phyloP scores from a whole-genome alignment of 192 early-diverging fungal species.

The Spinellus fusiger region DNA sequence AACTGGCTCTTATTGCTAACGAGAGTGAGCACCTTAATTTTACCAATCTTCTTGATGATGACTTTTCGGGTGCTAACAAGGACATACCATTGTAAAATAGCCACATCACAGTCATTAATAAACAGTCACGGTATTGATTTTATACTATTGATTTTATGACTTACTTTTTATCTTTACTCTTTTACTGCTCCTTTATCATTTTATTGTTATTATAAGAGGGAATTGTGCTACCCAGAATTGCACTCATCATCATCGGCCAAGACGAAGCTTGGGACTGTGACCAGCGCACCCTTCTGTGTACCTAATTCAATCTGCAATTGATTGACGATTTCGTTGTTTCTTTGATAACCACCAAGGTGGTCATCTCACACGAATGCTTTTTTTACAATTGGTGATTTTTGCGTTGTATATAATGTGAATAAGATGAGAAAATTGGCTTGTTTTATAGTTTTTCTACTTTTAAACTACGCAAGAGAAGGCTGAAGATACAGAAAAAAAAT shows the following conservation, averaged over 20 bases:
- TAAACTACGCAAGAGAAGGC: too few relatives aligned
- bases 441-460: constrained; percentile 20
- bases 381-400: constrained; percentile 10
- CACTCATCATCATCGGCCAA: constrained; percentile 10
- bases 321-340: constrained; percentile 31
- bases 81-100: background rate
- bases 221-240: constrained; percentile 21
- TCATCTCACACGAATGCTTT: constrained; percentile 34
- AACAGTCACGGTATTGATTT: background rate
- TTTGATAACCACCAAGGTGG: constrained; percentile 18
- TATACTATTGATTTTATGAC: background rate
- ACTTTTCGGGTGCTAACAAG: background rate
- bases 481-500: too few relatives aligned
- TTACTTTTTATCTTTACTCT: background rate
- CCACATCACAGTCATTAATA: background rate
- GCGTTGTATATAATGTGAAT: constrained; percentile 1
- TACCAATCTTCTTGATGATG: background rate
- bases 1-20: background rate
- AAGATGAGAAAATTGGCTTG: background rate
- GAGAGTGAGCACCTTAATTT: background rate
- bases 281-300: constrained; percentile 24
- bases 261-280: constrained; percentile 13
- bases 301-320: constrained; percentile 23
- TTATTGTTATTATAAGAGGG: constrained; percentile 6
- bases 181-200: background rate